Base-by-base conservation (phyloP, 805 yeast species). In the Monosporozyma servazzii region DNA sequence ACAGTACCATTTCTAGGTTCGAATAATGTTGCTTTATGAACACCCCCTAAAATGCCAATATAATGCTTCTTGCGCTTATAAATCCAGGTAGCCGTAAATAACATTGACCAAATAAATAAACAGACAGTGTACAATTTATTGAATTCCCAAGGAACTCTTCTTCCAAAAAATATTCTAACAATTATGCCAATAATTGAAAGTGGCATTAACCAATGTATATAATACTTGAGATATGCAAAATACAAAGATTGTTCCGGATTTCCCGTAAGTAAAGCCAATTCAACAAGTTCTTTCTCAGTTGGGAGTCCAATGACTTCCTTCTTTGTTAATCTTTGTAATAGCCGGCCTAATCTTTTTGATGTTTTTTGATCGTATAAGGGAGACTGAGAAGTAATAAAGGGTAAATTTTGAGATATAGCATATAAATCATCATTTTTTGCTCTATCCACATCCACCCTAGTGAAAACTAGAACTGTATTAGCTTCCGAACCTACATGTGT, bases 201-300 rank as follows among this genome's bases (percentile, higher is more conserved):
- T 20, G 75, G 63, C 5, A 75, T 52, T 49, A 89, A 74, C 75
- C 84, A 78, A 13, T 67, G 60, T 53, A 79, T 75, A 67, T 87
- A 87, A 56, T 71, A 75, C 56, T 79, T 79, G 48, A 80, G 69
- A 63, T 81, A 88, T 30, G 80, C 84, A 67, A 88, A 86, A 67
- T 88, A 88, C 49, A 88, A 68, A 1, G 89, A 90, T 51, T 73
- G 70, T 53, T 72, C 67, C 2, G 66, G 60, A 47, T 64, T 58
- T 3, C 58, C 58, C 9, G 64, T 59, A 30, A 60, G 51, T 10
- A 54, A 50, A 3, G 57, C 56, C 27, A 66, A 31, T 13, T 52
- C 69, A 68, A 50, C 78, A 77, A 61, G 67, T 69, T 53, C 75
- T 6, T n/a, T 21, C 5, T 58, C 59, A 6, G 50, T 31, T 11